A percentile compares a stretch with the other conserved stretches of the same genome.
Conservation (phyloP, 306 rosid genomes). For the Calophaca sinica region DNA sequence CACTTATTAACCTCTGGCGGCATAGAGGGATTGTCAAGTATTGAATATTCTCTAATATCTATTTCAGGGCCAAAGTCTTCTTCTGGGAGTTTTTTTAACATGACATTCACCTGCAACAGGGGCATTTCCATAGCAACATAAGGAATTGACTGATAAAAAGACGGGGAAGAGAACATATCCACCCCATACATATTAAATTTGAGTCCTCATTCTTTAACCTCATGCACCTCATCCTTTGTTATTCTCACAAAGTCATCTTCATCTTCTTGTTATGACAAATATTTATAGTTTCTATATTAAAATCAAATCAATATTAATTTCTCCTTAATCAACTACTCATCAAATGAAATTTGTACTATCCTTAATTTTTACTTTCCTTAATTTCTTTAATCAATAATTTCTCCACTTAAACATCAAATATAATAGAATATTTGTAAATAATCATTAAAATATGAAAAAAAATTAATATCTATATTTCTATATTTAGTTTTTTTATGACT, state of each 20-base stretch:
- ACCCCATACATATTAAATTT: neutral
- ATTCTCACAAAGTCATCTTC: neutral
- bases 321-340: slow-evolving; percentile 4
- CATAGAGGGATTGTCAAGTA: slow-evolving; percentile 79
- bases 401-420: neutral
- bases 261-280: slow-evolving; percentile 5
- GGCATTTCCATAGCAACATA: slow-evolving; percentile 42
- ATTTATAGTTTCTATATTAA: neutral
- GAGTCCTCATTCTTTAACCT: neutral
- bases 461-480: neutral
- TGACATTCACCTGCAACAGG: slow-evolving; percentile 69
- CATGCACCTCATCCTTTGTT: neutral
- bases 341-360: neutral
- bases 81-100: slow-evolving; percentile 78
- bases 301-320: neutral
- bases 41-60: slow-evolving; percentile 81
- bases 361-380: neutral
- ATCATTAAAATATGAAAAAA: neutral
- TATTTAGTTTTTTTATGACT: neutral
- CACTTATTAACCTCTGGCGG: slow-evolving; percentile 63
- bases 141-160: slow-evolving; percentile 36
- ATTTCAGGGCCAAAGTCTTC: slow-evolving; percentile 88
- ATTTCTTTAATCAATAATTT: neutral
- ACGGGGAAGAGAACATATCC: slow-evolving; percentile 12
- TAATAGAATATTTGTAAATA: neutral